A percentile compares a stretch with the other conserved stretches of the same genome.
These are phyloP conservation scores for Oldenlandia corymbosa DNA, from an alignment of 257 asterid species.

Conservation along the genomic window DNA sequence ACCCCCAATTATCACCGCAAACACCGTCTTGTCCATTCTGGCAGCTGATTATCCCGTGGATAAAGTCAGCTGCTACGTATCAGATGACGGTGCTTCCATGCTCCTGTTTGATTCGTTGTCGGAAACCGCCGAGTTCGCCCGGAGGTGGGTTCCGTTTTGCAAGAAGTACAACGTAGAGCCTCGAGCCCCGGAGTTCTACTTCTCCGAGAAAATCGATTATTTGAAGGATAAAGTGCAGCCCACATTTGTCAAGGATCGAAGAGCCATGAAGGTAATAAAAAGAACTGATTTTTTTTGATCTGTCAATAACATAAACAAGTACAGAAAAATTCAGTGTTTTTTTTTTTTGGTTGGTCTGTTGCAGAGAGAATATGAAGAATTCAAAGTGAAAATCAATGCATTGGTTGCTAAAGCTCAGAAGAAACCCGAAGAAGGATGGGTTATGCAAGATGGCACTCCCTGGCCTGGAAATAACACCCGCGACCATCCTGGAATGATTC, in stretches of 20 bases:
- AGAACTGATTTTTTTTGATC: too few relatives aligned
- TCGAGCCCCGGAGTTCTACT: constrained; percentile 76
- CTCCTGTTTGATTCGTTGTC: constrained; percentile 65
- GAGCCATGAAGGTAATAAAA: constrained; percentile 73
- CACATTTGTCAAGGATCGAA: constrained; percentile 75
- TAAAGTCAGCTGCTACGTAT: constrained; percentile 75
- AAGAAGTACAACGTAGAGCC: constrained; percentile 71
- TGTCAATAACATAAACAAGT: too few relatives aligned
- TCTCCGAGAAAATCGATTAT: constrained; percentile 73
- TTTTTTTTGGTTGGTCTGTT: constrained; percentile 5
- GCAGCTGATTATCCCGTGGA: constrained; percentile 75
- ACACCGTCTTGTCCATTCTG: constrained; percentile 70
- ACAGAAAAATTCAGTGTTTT: neutral
- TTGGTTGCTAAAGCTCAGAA: constrained; percentile 79
- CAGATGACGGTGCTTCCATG: constrained; percentile 94
- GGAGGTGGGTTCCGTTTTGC: constrained; percentile 92
- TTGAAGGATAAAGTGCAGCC: constrained; percentile 76
- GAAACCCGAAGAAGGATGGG: constrained; percentile 93
- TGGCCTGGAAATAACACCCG: constrained; percentile 91
- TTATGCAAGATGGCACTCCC: constrained; percentile 84
- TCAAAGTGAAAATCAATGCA: constrained; percentile 69
- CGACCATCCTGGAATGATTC: constrained; percentile 92
- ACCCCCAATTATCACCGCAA: constrained; percentile 81
- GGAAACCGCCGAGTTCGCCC: constrained; percentile 73
- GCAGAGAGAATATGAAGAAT: constrained; percentile 87